Evolutionary conservation across 208 protist genomes (phyloP), one percentile per base, ranked within the genome.

Genomic region (Trypanosoma caninum): DNA sequence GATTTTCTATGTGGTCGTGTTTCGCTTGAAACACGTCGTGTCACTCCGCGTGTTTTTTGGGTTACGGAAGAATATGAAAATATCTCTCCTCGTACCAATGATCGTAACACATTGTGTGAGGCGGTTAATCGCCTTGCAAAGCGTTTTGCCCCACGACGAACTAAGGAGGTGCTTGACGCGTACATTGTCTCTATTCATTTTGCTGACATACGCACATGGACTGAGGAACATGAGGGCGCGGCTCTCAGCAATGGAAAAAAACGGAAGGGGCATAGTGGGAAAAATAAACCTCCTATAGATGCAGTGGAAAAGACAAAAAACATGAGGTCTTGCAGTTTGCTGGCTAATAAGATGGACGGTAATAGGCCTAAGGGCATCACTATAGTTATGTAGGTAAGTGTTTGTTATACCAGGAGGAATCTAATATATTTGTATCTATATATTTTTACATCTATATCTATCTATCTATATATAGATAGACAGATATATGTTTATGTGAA

Each of bases 1-100:
- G 74, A 80, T 40, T 53, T 73, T 33, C 55, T 65, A 10, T 60
- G 54, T 18, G 57, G 57, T 7, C 50, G 64, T 30, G 45, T 87
- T 0, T 64, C 56, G 14, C 23, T 84, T n/a, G 38, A 66, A 9
- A 46, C 80, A 25, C 61, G 59, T 0, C 68, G 54, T 4, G 34
- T n/a, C 14, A 3, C 37, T 1, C 64, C 64, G 27, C 41, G 64
- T 41, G 28, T 63, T 7, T 45, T 34, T 52, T 70, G 64, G 64
- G 46, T 58, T 13, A 55, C 56, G 2, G 64, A 70, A 27, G 54
- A 63, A 30, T 48, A 37, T 28, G 64, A 58, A 30, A 40, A 62
- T 34, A 18, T 70, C 23, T 2, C n/a, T 9, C 30, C 33, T 0
- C 64, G 64, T 20, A 70, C 64, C 10, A 70, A 59, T 45, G 46